phyloP scores from a whole-genome alignment of 768 basidiomycete genomes.

The Boletus insuetus region DNA sequence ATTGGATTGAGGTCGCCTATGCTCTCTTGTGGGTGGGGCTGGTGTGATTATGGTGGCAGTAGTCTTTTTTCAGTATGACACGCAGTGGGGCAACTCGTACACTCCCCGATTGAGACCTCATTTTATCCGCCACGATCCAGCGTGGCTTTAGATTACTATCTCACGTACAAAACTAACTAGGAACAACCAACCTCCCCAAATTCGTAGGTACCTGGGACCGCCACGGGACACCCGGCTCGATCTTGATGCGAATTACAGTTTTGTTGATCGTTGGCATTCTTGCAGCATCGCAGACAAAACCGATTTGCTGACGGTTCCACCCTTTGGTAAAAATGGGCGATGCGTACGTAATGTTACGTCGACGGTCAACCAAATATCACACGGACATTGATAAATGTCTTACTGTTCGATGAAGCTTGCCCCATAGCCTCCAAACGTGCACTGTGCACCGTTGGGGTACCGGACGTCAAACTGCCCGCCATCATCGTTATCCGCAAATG shows the following conservation, averaged over 20 bases:
- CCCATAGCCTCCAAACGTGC: constrained; percentile 48
- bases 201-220: constrained; percentile 46
- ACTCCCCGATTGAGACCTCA: too few relatives aligned
- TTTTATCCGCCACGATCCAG: constrained; percentile 12
- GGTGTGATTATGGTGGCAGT: too few relatives aligned
- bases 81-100: too few relatives aligned
- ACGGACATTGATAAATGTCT: constrained; percentile 7
- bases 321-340: constrained; percentile 21
- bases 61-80: too few relatives aligned
- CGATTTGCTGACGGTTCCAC: constrained; percentile 45
- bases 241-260: constrained; percentile 54
- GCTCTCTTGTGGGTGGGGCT: too few relatives aligned
- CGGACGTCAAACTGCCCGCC: constrained; percentile 52
- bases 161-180: constrained; percentile 19
- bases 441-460: constrained; percentile 53
- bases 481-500: constrained; percentile 35
- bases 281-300: constrained; percentile 51
- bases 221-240: constrained; percentile 39
- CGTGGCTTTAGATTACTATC: background rate
- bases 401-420: constrained; percentile 53
- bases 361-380: background rate
- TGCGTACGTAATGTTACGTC: background rate
- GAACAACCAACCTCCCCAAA: constrained; percentile 40
- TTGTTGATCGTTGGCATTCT: constrained; percentile 37
- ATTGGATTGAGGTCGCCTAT: too few relatives aligned